These are phyloP conservation scores for Torulaspora franciscae DNA, from an alignment of 805 yeast species.

Conservation along the genomic window DNA sequence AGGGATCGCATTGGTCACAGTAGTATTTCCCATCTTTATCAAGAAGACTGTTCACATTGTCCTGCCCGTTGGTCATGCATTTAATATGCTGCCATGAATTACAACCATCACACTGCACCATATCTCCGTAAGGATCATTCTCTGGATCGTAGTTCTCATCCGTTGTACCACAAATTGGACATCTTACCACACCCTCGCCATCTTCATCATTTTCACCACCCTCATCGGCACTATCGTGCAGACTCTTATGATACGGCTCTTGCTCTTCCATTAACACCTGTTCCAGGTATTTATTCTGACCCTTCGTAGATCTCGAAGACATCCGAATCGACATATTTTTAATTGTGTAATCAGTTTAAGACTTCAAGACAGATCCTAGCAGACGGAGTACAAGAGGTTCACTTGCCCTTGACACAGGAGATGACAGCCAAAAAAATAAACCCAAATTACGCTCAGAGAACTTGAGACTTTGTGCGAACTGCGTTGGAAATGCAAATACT, in stretches of 20 bases:
- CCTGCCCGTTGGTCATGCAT: slow-evolving; percentile 47
- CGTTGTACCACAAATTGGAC: slow-evolving; percentile 58
- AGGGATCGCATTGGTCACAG: slow-evolving; percentile 53
- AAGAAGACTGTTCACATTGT: slow-evolving; percentile 21
- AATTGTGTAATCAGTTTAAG: slow-evolving; percentile 4
- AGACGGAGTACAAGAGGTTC: background rate
- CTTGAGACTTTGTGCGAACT: background rate
- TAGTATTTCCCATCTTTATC: slow-evolving; percentile 45
- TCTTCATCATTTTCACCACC: slow-evolving; percentile 27
- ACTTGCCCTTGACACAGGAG: background rate
- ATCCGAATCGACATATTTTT: slow-evolving; percentile 35
- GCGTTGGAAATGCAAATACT: background rate
- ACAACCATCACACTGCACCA: slow-evolving; percentile 65
- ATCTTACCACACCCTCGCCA: slow-evolving; percentile 46
- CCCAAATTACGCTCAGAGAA: background rate
- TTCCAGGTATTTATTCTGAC: slow-evolving; percentile 35
- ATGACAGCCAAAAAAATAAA: background rate
- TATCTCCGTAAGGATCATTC: slow-evolving; percentile 46
- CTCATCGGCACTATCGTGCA: slow-evolving; percentile 18
- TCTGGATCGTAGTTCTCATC: slow-evolving; percentile 55
- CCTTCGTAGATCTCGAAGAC: slow-evolving; percentile 42
- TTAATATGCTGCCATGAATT: slow-evolving; percentile 66
- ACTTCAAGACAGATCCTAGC: slow-evolving; percentile 1
- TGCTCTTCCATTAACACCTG: slow-evolving; percentile 31
- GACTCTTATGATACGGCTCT: slow-evolving; percentile 13